Percentiles rank a stretch among this genome's conserved stretches.
These are phyloP conservation scores for Populus tremula DNA, from an alignment of 345 rosid genomes.

Conservation along the genomic window DNA sequence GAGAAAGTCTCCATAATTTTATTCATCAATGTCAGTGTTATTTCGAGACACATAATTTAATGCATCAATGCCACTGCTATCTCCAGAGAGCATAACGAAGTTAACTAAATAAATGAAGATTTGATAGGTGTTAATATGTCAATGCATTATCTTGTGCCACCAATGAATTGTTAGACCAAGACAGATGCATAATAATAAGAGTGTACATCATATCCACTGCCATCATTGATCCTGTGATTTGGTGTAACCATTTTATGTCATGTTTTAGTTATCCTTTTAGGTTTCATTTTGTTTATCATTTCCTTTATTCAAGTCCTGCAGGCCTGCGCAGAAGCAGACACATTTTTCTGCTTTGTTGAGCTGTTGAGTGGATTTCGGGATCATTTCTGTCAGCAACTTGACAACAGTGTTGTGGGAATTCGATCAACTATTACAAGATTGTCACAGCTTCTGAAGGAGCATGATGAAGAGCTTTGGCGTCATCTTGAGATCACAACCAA, in stretches of 20 bases:
- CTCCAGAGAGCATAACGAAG: background rate
- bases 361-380: constrained; percentile 94
- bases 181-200: background rate
- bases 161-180: background rate
- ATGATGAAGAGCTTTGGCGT: constrained; percentile 99
- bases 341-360: constrained; percentile 96
- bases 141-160: background rate
- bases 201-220: background rate
- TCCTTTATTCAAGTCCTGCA: constrained; percentile 45
- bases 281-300: constrained; percentile 31
- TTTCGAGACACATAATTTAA: background rate
- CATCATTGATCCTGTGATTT: constrained; percentile 1
- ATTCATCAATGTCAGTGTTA: background rate
- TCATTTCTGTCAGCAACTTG: constrained; percentile 96
- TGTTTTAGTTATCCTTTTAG: background rate
- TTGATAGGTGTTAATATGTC: background rate
- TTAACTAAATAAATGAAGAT: background rate
- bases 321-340: constrained; percentile 85
- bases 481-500: constrained; percentile 93
- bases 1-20: background rate
- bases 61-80: background rate
- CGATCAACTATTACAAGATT: constrained; percentile 79
- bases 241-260: background rate
- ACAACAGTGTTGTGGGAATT: constrained; percentile 94
- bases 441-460: constrained; percentile 78